Evolutionary conservation across 2,329 filamentous ascomycete genomes (phyloP).

Genomic region (Calonectria montana): DNA sequence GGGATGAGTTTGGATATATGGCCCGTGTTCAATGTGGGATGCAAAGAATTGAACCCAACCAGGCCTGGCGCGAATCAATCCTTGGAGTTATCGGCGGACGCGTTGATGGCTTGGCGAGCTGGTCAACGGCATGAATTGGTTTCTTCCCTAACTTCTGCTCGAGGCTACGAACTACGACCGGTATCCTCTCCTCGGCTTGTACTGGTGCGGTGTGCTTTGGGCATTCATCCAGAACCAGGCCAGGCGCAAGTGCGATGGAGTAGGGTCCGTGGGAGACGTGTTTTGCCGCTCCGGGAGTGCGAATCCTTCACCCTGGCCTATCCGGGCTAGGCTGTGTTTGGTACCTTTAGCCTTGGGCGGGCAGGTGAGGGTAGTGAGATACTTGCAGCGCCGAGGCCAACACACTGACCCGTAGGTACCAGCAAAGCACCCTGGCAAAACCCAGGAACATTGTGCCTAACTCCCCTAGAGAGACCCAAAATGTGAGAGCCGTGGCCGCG

Average conservation of each 20-base stretch:
- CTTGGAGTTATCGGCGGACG: constrained; percentile 9
- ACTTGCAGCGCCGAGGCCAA: neutral
- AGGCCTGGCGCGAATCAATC: constrained; percentile 12
- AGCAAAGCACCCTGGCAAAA: neutral
- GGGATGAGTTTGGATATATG: constrained; percentile 7
- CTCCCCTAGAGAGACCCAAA: constrained; percentile 24
- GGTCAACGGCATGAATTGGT: neutral
- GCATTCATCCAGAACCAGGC: constrained; percentile 18
- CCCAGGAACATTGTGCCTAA: constrained; percentile 20
- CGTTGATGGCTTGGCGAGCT: constrained; percentile 8
- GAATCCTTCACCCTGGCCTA: constrained; percentile 1
- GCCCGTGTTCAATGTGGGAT: constrained; percentile 1
- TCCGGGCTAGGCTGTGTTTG: constrained; percentile 17
- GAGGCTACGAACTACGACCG: constrained; percentile 3
- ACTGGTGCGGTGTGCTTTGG: constrained; percentile 14
- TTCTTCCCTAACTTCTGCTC: constrained; percentile 1
- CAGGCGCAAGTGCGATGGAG: constrained; percentile 10
- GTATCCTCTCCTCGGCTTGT: constrained; percentile 5
- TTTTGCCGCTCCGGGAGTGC: constrained; percentile 1
- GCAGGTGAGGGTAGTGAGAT: constrained; percentile 11
- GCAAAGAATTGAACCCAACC: constrained; percentile 2
- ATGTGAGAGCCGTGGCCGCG: constrained; percentile 19
- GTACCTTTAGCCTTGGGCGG: constrained; percentile 14
- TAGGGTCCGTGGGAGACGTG: constrained; percentile 5
- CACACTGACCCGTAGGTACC: constrained; percentile 10